Base-by-base conservation (phyloP, 2,329 filamentous ascomycete genomes). In the Colletotrichum sp. region DNA sequence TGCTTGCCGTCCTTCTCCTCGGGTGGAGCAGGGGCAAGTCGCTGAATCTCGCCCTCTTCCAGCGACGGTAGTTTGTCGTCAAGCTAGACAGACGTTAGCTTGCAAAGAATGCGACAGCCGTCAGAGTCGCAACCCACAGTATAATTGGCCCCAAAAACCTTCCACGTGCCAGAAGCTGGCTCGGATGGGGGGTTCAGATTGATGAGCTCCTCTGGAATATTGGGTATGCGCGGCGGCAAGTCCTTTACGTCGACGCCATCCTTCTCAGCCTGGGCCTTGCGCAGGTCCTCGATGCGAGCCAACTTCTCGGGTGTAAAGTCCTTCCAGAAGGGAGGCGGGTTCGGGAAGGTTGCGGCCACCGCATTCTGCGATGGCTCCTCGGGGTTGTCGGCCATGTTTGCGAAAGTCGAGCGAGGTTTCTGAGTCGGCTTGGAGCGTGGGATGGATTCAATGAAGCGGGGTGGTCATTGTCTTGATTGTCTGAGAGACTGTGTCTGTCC, bases 291-390 rank as follows among this genome's bases (percentile, higher is more conserved):
- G 71, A 90, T 85, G 6, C 91, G 92, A 16, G 91, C 86, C 69
- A 95, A 81, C 81, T 96, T 98, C 32, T 94, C 92, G 5, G 92
- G 84, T 0, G 95, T 98, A 85, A 99, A 99, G 83, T 95, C 90
- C 79, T 94, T 93, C 93, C 95, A 99, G 86, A 98, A 98, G 1
- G 94, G 93, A 30, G 97, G 97, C 30, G 97, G 97, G 69, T 94
- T 92, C 28, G 97, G 96, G 83, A 96, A 98, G 55, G 93, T 92
- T 28, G 94, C 92, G 30, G 92, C 89, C 80, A 90, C 84, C 63
- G 88, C 86, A 57, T 80, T 80, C 78, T 83, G 81, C 10, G 85
- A 84, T 62, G 88, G 86, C 70, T 86, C 86, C 44, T 85, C 83
- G 12, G 85, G 81, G 57, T 62, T 68, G 57, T 92, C 92, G 74